Base-by-base conservation (phyloP, 176 grass and related monocot species). In the Stipa capillata region DNA sequence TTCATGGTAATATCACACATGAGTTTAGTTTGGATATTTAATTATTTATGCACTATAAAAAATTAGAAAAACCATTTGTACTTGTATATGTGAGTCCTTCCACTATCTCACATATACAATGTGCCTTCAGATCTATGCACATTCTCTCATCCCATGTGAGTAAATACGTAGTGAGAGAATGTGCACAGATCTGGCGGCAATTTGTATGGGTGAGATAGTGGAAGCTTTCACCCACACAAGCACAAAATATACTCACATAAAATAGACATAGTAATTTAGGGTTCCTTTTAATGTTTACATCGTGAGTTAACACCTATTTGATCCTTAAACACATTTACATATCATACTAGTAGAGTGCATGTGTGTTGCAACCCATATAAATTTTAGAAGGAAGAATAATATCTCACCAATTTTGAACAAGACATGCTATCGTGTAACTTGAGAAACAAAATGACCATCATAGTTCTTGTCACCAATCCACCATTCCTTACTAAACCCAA, bases 1-100 rank as follows among this genome's bases (percentile, higher is more conserved):
- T 88, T 40, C 82, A 92, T 73, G 94, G 91, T 97, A 92, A 86
- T 88, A 53, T 36, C 54, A 25, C 16, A 47, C 10, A 74, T 47
- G 67, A 27, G 5, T 73, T 65, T 80, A 32, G 31, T 49, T 29
- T 78, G 21, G 12, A 51, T 62, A 61, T 50, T 51, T 68, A n/a
- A n/a, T n/a, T n/a, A n/a, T n/a, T n/a, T n/a, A n/a, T n/a, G 27
- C 69, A 3, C 64, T 78, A 15, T 66, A 31, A 58, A n/a, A 33
- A 23, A 77, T 47, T 28, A 24, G 42, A 8, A 63, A n/a, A 37
- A 6, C 16, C 7, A 18, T 31, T 69, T 47, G 42, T 18, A 69
- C 27, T 34, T 48, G 42, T 48, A 47, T 70, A 42, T 6, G 42
- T 17, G 15, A 12, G 25, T 70, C 7, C 24, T n/a, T n/a, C n/a